Conservation (phyloP, 108 stramenopile genomes). For the Schizochytrium sp. region DNA sequence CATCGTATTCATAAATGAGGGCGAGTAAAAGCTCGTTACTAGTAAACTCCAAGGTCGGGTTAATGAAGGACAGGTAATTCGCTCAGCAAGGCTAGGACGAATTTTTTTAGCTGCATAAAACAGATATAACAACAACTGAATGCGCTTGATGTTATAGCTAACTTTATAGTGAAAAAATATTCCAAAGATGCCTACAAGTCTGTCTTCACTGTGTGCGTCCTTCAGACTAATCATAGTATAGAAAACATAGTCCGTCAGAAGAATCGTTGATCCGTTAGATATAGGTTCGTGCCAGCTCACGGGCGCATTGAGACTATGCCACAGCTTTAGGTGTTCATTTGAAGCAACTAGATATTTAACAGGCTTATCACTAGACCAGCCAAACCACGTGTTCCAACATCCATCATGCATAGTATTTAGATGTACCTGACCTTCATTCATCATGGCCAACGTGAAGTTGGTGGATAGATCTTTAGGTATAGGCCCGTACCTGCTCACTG, state of each 20-base stretch:
- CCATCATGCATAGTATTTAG: too few relatives aligned
- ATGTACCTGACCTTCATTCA: too few relatives aligned
- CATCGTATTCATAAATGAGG: not conserved
- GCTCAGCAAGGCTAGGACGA: not conserved
- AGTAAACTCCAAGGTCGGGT: not conserved
- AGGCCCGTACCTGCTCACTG: too few relatives aligned
- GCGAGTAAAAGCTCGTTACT: not conserved
- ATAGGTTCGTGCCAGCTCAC: not conserved
- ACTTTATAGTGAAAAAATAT: not conserved
- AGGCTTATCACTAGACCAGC: too few relatives aligned
- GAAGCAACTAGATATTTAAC: too few relatives aligned
- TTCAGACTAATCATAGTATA: not conserved
- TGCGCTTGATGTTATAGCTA: not conserved
- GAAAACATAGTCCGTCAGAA: not conserved
- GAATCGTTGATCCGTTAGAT: not conserved
- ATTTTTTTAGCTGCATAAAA: not conserved
- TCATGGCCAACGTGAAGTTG: too few relatives aligned
- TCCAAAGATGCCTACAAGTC: not conserved
- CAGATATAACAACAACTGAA: not conserved
- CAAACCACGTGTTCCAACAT: too few relatives aligned
- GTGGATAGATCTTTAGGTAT: too few relatives aligned
- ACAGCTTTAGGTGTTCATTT: too few relatives aligned
- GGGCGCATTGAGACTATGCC: too few relatives aligned
- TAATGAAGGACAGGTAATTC: not conserved
- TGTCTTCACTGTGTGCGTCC: not conserved